Base-by-base conservation (phyloP, 75 land plant genomes). In the Ceratopteris richardii region DNA sequence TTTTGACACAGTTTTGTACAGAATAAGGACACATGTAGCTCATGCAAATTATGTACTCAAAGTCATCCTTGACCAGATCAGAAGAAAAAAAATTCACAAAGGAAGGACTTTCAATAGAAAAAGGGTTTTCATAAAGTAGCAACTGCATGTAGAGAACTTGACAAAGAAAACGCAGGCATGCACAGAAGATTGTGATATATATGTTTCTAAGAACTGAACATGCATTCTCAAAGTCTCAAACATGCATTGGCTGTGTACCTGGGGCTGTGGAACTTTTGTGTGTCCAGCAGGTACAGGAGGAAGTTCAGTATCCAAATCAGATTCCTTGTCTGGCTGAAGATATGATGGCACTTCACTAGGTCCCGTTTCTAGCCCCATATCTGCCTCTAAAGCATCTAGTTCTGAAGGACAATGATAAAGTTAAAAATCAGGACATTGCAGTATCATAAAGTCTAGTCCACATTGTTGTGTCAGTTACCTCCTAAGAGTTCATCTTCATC, bases 401-500 rank as follows among this genome's bases (percentile, higher is more conserved):
- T 95, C 99, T 95, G 78, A 44, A 60, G 44, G 10, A 44, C 30
- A 9, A 4, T 33, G 7, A 33, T 3, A 4, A 33, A 33, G 7
- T 4, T 33, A 4, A 33, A 9, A n/a, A 63, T n/a, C 6, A 30
- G 37, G 1, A n/a, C 3, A 3, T 3, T 33, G 37, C 3, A 33
- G 37, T 33, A 33, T 9, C 37, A 33, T 4, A 33, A 33, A 9
- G 7, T 4, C 9, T 9, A 33, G 9, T 33, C 37, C 3, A 39
- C 22, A 2, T 26, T 22, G 29, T 37, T 18, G 18, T 31, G 60
- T 23, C 12, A 44, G 62, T 69, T 82, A 95, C 99, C 99, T 24
- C 99, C 97, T 97, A 95, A 80, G 26, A 95, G 88, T 20, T 95
- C 99, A 17, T 95, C 97, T 63, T 95, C 99, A 65, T 95, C 99